Evolutionary conservation across 371 early-diverging fungal species (phyloP), one percentile per base, ranked within the genome.

Genomic region (Mucor plumbeus): DNA sequence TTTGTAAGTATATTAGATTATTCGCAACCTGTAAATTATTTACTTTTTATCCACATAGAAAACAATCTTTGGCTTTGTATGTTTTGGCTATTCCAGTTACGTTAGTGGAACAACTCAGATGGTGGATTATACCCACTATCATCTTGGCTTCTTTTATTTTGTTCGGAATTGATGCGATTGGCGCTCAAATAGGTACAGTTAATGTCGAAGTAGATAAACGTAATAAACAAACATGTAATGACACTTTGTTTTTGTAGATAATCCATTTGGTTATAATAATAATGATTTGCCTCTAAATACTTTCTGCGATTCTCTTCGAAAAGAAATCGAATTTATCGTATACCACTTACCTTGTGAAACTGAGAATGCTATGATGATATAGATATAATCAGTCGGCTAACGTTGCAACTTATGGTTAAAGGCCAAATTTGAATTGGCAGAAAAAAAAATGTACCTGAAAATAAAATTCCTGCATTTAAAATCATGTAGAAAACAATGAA

Each of bases 111-210:
- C 80, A 81, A 47, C 75, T 89, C 17, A 62, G 68, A 21, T 88
- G 85, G 85, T 67, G 82, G 73, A 75, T 88, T 36, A 86, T 93
- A 41, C 89, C 91, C 3, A 79, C 88, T 21, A 73, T 85, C 13
- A 72, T 84, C 1, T 67, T 92, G 11, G 87, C 88, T 10, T 72
- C 91, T 0, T 93, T 92, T 63, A 88, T 86, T 3, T 71, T 93
- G 41, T 87, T 91, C 64, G 93, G 93, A 69, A 89, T 92, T 66
- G 90, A 90, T 70, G 82, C 82, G 15, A 91, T 93, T 70, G 87
- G 86, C 56, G 62, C 73, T 36, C 73, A 79, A 64, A 76, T 79
- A 6, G 81, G 77, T 48, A 48, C 26, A 26, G 1, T 26, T 26
- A 26, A 26, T 26, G 26, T 19, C 26, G 33, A 35, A 4, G 3